A percentile compares a stretch with the other conserved stretches of the same genome.
Conservation (phyloP, 768 basidiomycete genomes). For the Mycena pura region DNA sequence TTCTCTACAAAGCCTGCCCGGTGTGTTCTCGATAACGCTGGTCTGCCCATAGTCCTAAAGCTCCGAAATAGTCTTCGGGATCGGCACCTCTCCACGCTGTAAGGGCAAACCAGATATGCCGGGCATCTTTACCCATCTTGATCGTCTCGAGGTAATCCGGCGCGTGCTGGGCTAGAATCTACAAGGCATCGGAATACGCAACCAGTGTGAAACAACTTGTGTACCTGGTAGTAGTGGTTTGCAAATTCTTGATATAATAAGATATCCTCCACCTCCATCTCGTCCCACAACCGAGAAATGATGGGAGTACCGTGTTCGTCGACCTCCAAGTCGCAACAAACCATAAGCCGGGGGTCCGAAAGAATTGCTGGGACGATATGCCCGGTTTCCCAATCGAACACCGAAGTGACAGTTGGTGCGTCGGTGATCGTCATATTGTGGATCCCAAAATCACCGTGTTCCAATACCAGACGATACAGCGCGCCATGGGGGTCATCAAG, state of each 20-base stretch:
- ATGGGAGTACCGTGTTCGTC: not conserved
- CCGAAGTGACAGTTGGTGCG: not conserved
- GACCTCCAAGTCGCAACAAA: not conserved
- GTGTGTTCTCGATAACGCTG: no score
- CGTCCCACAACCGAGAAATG: no score
- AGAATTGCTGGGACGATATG: not conserved
- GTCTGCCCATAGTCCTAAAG: not conserved
- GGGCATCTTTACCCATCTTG: not conserved
- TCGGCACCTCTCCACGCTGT: not conserved
- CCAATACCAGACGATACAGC: conserved; percentile 1
- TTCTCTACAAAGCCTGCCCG: no score
- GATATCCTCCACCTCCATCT: no score
- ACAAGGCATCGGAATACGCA: no score
- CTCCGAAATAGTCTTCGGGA: not conserved
- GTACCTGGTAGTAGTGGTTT: no score
- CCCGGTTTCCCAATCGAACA: conserved; percentile 3
- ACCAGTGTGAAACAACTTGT: no score
- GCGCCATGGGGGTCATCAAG: not conserved
- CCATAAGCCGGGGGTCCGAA: not conserved
- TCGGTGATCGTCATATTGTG: conserved; percentile 7
- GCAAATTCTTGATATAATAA: no score
- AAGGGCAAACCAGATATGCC: not conserved
- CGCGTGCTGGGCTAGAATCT: not conserved
- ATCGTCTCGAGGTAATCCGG: not conserved
- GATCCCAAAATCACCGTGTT: conserved; percentile 5